phyloP scores from a whole-genome alignment of 768 basidiomycete species.

The Lentinula raphanica region DNA sequence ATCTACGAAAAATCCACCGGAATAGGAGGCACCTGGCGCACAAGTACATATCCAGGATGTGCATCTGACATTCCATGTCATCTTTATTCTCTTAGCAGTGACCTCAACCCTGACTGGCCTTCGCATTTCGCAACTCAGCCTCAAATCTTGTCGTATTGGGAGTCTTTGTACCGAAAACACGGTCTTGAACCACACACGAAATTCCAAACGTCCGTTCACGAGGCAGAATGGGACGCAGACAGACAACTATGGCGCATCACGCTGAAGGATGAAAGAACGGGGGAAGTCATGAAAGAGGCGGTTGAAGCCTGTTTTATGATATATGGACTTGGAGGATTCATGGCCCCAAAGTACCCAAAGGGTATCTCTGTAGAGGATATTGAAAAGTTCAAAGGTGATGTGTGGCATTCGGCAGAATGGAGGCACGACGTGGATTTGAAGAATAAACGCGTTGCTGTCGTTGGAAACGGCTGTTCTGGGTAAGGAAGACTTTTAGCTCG shows the following conservation, averaged over 20 bases:
- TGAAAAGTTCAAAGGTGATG: constrained; percentile 25
- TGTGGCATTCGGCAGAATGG: constrained; percentile 33
- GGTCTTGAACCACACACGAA: constrained; percentile 18
- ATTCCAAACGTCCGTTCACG: constrained; percentile 26
- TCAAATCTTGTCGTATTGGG: constrained; percentile 37
- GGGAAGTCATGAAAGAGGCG: constrained; percentile 3
- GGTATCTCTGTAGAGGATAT: constrained; percentile 11
- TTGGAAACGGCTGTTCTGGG: constrained; percentile 16
- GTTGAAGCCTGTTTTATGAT: constrained; percentile 24
- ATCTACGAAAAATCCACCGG: constrained; percentile 25
- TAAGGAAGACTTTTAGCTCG: neutral
- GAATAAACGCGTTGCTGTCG: constrained; percentile 29
- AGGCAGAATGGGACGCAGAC: constrained; percentile 24
- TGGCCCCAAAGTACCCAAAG: constrained; percentile 22
- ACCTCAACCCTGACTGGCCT: constrained; percentile 37
- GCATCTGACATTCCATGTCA: constrained; percentile 33
- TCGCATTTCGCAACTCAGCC: constrained; percentile 33
- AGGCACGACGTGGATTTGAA: constrained; percentile 21
- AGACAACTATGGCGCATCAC: constrained; percentile 20
- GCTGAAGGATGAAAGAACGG: constrained; percentile 14
- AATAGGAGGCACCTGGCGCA: constrained; percentile 28
- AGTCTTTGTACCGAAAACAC: constrained; percentile 23
- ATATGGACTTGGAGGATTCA: constrained; percentile 25
- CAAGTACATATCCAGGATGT: constrained; percentile 36
- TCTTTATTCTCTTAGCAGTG: constrained; percentile 36